Evolutionary conservation across 805 yeast genomes (phyloP).

Genomic region (Kodamaea leandrae): DNA sequence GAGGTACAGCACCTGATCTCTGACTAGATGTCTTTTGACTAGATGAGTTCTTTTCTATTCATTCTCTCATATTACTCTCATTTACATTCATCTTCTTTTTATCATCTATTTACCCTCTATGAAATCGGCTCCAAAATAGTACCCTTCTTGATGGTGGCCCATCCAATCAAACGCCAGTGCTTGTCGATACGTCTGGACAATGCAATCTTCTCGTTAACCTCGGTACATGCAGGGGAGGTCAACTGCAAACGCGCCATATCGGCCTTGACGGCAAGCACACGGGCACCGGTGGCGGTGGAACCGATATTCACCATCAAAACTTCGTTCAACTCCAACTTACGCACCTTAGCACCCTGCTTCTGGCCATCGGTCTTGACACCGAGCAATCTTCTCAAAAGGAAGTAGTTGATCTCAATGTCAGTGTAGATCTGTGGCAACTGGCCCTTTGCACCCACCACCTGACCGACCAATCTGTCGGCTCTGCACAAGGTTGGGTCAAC

Average conservation of each 20-base stretch:
- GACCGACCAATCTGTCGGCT: slow-evolving; percentile 99
- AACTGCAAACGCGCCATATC: slow-evolving; percentile 98
- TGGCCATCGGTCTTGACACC: slow-evolving; percentile 99
- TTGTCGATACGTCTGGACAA: slow-evolving; percentile 98
- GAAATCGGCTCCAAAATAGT: slow-evolving; percentile 77
- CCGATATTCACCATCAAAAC: slow-evolving; percentile 99
- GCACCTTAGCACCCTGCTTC: slow-evolving; percentile 89
- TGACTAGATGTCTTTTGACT: too few species aligned
- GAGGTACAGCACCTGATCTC: neutral
- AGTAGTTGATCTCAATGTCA: slow-evolving; percentile 95
- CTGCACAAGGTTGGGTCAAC: slow-evolving; percentile 98
- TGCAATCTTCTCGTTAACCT: slow-evolving; percentile 96
- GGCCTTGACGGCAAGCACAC: slow-evolving; percentile 96
- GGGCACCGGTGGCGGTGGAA: slow-evolving; percentile 98
- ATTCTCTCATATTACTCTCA: too few species aligned
- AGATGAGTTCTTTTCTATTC: too few species aligned
- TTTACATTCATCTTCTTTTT: too few species aligned
- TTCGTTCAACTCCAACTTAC: slow-evolving; percentile 90
- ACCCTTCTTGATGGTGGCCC: slow-evolving; percentile 98
- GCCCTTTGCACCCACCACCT: slow-evolving; percentile 97
- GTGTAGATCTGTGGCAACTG: slow-evolving; percentile 94
- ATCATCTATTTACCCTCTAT: too few species aligned
- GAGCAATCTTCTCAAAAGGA: slow-evolving; percentile 90
- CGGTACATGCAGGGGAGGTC: slow-evolving; percentile 98
- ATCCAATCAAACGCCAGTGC: slow-evolving; percentile 99